Conservation (phyloP, 176 grass and related monocot genomes). For the Miscanthus lutarioriparius region DNA sequence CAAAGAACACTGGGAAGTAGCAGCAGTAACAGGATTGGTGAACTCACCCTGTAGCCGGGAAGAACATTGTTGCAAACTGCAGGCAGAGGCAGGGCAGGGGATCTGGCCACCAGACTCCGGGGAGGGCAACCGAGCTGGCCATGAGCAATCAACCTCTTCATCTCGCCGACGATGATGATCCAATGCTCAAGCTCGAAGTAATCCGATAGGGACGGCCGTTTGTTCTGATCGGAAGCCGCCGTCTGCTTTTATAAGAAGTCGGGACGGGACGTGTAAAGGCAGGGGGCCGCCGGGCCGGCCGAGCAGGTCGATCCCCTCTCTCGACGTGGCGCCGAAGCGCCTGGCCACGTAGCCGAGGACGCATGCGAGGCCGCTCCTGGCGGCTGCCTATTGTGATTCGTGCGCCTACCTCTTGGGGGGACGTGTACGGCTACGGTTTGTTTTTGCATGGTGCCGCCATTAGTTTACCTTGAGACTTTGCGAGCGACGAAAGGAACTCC, state of each 20-base stretch:
- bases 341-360: conserved; percentile 17
- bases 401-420: neutral
- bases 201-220: conserved; percentile 11
- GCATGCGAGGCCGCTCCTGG: conserved; percentile 24
- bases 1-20: neutral
- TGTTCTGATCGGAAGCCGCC: conserved; percentile 1
- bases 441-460: neutral
- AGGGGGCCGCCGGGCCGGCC: rapidly evolving
- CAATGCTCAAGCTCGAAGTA: neutral
- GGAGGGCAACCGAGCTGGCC: neutral
- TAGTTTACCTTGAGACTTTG: no score
- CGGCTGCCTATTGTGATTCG: neutral
- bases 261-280: neutral
- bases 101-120: neutral
- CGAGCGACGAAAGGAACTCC: no score
- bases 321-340: conserved; percentile 17
- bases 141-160: conserved; percentile 52
- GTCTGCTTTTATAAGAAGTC: neutral
- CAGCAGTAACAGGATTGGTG: neutral
- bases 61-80: neutral
- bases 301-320: neutral
- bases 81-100: neutral
- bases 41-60: conserved; percentile 33
- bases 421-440: neutral
- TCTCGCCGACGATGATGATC: neutral